phyloP scores from a whole-genome alignment of 2,329 filamentous ascomycete genomes.

The Penicillium griseofulvum region DNA sequence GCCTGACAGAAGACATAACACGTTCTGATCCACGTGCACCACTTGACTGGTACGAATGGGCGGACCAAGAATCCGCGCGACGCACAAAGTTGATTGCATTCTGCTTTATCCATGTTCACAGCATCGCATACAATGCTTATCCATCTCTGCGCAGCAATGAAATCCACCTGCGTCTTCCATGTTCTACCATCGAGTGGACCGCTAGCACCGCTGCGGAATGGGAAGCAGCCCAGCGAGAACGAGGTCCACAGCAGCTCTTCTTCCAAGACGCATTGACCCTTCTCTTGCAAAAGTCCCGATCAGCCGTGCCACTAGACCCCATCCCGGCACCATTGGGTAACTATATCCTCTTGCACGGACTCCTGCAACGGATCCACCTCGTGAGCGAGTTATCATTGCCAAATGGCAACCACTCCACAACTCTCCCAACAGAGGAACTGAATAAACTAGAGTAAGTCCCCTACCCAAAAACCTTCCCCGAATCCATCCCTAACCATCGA shows the following conservation, averaged over 20 bases:
- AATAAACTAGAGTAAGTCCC: conserved; percentile 34
- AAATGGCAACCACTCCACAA: conserved; percentile 30
- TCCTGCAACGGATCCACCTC: conserved; percentile 64
- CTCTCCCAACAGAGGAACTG: conserved; percentile 33
- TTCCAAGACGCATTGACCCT: conserved; percentile 37
- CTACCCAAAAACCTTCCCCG: background rate
- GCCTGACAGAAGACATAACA: conserved; percentile 26
- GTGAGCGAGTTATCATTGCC: conserved; percentile 35
- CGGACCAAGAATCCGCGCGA: conserved; percentile 35
- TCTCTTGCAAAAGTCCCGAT: conserved; percentile 31
- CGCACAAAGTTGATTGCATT: conserved; percentile 40
- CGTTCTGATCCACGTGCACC: conserved; percentile 23
- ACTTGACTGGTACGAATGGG: conserved; percentile 38
- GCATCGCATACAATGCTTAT: conserved; percentile 41
- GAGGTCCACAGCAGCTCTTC: conserved; percentile 30
- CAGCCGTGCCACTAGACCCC: conserved; percentile 27
- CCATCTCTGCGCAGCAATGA: conserved; percentile 39
- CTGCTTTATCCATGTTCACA: conserved; percentile 40
- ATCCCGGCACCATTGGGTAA: conserved; percentile 57
- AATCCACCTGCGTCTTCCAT: conserved; percentile 39
- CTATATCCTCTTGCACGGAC: conserved; percentile 68
- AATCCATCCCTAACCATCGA: background rate
- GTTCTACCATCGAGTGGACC: conserved; percentile 38
- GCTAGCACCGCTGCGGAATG: conserved; percentile 32
- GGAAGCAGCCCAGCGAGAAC: conserved; percentile 30